Percentiles rank a stretch among this genome's conserved stretches.
Conservation (phyloP, 2,329 filamentous ascomycete genomes). For the Chaetomium sp. region DNA sequence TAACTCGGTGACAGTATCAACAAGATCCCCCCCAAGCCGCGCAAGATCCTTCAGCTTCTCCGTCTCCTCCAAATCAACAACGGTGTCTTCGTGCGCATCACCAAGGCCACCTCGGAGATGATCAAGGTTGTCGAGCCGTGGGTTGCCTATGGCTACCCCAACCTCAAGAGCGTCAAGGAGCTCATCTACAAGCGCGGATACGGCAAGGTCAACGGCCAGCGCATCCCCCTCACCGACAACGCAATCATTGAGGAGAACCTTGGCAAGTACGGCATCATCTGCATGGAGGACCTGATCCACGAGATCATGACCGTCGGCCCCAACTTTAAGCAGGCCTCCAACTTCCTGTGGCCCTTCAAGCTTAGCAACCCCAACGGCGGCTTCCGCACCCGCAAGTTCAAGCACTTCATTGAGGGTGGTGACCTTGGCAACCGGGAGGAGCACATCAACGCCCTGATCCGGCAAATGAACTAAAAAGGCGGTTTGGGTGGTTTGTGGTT, state of each 20-base stretch:
- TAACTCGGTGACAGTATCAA: conserved; percentile 76
- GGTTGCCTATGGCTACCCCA: conserved; percentile 99
- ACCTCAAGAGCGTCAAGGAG: conserved; percentile 98
- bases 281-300: conserved; percentile 98
- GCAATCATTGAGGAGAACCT: conserved; percentile 94
- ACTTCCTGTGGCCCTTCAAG: conserved; percentile 99
- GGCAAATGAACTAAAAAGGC: conserved; percentile 89
- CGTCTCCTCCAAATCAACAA: conserved; percentile 99
- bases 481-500: conserved; percentile 35
- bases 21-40: conserved; percentile 99
- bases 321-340: conserved; percentile 99
- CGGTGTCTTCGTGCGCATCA: conserved; percentile 95
- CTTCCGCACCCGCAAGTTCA: conserved; percentile 97
- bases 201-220: conserved; percentile 98
- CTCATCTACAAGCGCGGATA: conserved; percentile 99
- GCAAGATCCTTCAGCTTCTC: conserved; percentile 99
- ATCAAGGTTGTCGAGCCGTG: conserved; percentile 98
- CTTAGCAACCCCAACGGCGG: conserved; percentile 97
- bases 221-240: conserved; percentile 95
- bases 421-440: conserved; percentile 99
- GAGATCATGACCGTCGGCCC: conserved; percentile 98
- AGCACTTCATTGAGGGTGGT: conserved; percentile 98
- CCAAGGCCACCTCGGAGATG: conserved; percentile 98
- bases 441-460: conserved; percentile 93
- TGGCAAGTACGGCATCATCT: conserved; percentile 98